Evolutionary conservation across 148 eudicot genomes (phyloP).

Genomic region (Diospyros kaki): DNA sequence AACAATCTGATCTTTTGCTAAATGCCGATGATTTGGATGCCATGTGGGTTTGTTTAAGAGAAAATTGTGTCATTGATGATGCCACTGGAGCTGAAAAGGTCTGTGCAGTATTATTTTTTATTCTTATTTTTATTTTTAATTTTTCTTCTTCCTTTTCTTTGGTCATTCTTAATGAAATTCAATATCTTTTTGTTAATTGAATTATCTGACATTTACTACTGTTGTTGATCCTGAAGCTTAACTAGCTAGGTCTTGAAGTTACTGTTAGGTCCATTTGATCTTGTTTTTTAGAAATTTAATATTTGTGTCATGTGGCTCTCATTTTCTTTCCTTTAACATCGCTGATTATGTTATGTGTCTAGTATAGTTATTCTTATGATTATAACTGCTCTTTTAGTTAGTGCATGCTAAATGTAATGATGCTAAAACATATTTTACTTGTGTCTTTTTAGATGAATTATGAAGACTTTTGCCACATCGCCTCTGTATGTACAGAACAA

Average conservation of each 20-base stretch:
- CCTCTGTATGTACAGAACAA: conserved; percentile 97
- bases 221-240: no score
- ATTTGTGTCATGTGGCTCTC: neutral
- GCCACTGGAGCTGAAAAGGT: conserved; percentile 99
- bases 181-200: no score
- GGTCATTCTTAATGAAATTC: no score
- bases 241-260: neutral
- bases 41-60: conserved; percentile 99
- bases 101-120: neutral
- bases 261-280: neutral
- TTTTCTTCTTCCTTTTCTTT: no score
- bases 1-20: conserved; percentile 95
- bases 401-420: conserved; percentile 1
- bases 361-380: no score
- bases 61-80: conserved; percentile 98
- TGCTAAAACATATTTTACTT: conserved; percentile 13
- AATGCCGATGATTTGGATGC: conserved; percentile 99
- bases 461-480: conserved; percentile 99
- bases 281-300: neutral
- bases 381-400: neutral
- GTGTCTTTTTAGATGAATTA: conserved; percentile 77
- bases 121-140: no score
- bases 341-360: neutral
- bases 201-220: no score
- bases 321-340: neutral